Base-by-base conservation (phyloP, 2,329 filamentous ascomycete genomes). In the Emergomyces orientalis region DNA sequence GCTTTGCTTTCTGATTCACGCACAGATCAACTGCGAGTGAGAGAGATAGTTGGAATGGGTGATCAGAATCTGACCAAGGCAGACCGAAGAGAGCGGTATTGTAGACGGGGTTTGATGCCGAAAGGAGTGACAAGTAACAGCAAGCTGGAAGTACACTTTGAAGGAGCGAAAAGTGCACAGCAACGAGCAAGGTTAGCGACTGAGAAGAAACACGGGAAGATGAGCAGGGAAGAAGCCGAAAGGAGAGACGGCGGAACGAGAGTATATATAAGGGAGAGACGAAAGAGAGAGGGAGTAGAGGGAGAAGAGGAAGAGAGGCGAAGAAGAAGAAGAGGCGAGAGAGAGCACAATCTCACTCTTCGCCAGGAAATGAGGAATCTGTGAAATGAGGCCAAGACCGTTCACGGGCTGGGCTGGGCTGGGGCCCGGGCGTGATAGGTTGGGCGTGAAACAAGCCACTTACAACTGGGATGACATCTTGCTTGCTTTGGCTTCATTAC, bases 61-160 rank as follows among this genome's bases (percentile, higher is more conserved):
- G 22, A 25, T 62, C 65, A 65, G 65, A 62, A 71, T 74, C 76
- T 76, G 73, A 62, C 72, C 74, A 69, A 73, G 74, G 76, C 76
- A 72, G 69, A 65, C 59, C 62, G 64, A 39, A 63, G 45, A 43
- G 41, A 19, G 41, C n/a, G n/a, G n/a, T n/a, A n/a, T n/a, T 43
- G 41, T 22, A 47, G 9, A n/a, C 45, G 51, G 47, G 9, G 57
- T 27, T 47, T 8, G 30, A 43, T 17, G 59, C 52, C 37, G 45
- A 58, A 66, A 64, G 41, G 64, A 65, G 62, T 62, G 64, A 67
- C 64, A 63, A 51, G 64, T n/a, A 62, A 61, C 37, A 58, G 58
- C 34, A 64, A 58, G 37, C n/a, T 58, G 61, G 63, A 61, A 56
- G n/a, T n/a, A 62, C 66, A 68, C 67, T 67, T 67, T 68, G 62